Conservation (phyloP, 345 rosid species). For the Eucalyptus tenuipes region DNA sequence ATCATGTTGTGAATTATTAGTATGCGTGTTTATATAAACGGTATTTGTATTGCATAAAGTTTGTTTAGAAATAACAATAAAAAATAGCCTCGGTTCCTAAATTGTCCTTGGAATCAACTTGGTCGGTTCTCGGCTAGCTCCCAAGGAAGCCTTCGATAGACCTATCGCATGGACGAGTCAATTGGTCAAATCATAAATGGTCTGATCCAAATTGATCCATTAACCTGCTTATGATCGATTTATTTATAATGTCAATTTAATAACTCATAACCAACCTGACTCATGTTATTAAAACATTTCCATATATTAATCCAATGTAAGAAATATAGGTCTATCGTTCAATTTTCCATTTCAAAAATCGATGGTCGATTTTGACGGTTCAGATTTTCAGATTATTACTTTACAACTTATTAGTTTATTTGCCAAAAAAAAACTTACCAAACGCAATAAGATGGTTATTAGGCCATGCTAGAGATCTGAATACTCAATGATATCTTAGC, state of each 20-base stretch:
- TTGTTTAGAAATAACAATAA: background rate
- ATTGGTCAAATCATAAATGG: rapidly evolving
- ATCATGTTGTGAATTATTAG: rapidly evolving
- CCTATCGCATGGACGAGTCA: rapidly evolving
- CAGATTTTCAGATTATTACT: rapidly evolving
- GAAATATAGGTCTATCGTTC: rapidly evolving
- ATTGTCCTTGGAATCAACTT: background rate
- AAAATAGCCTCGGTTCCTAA: background rate
- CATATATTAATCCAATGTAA: no score
- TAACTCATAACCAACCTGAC: rapidly evolving
- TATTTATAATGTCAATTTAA: no score
- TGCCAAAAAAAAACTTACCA: background rate
- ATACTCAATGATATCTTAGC: rapidly evolving
- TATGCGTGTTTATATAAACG: rapidly evolving
- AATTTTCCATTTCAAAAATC: background rate
- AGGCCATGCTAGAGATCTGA: background rate
- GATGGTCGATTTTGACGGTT: rapidly evolving
- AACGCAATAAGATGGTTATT: background rate
- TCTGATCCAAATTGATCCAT: rapidly evolving
- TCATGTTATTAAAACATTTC: rapidly evolving
- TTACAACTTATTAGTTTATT: background rate
- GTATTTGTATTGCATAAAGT: rapidly evolving
- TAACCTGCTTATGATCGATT: rapidly evolving
- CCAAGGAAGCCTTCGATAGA: background rate
- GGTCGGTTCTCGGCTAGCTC: rapidly evolving